Evolutionary conservation across 495 filamentous ascomycete species (phyloP).

Genomic region (Hyaloscypha bicolor): DNA sequence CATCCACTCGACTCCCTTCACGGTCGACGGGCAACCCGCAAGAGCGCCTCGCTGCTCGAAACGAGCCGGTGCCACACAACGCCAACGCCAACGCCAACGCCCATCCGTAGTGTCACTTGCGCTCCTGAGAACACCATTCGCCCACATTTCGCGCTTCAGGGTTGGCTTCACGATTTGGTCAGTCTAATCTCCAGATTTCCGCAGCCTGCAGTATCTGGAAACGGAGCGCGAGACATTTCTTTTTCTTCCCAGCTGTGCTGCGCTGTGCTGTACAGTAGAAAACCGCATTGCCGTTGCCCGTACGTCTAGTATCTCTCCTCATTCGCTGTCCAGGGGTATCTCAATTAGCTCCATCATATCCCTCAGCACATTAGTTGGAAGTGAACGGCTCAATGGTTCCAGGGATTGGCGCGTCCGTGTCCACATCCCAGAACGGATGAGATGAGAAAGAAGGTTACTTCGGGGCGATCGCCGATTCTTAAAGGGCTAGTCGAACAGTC

Average conservation of each 20-base stretch:
- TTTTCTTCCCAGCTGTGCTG: not conserved
- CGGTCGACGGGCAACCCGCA: not conserved
- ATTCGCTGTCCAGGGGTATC: not conserved
- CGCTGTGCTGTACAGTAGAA: not conserved
- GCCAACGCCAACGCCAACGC: not conserved
- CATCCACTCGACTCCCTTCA: not conserved
- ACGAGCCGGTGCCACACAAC: not conserved
- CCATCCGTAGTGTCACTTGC: not conserved
- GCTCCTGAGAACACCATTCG: conserved; percentile 1
- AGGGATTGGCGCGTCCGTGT: not conserved
- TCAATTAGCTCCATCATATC: not conserved
- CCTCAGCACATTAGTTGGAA: not conserved
- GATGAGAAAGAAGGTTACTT: not conserved
- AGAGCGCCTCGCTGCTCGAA: conserved; percentile 2
- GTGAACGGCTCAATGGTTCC: not conserved
- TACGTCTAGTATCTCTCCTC: not conserved
- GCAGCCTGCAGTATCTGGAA: not conserved
- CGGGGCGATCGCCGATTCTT: not conserved
- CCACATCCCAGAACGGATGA: not conserved
- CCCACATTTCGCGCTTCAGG: not conserved
- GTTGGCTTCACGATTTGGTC: not conserved
- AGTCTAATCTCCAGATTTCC: not conserved
- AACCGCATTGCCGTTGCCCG: not conserved
- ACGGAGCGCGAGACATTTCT: not conserved
- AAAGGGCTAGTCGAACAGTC: not conserved